A percentile compares a stretch with the other conserved stretches of the same genome.
phyloP scores from a whole-genome alignment of 257 asterid genomes.

The Plantago major region DNA sequence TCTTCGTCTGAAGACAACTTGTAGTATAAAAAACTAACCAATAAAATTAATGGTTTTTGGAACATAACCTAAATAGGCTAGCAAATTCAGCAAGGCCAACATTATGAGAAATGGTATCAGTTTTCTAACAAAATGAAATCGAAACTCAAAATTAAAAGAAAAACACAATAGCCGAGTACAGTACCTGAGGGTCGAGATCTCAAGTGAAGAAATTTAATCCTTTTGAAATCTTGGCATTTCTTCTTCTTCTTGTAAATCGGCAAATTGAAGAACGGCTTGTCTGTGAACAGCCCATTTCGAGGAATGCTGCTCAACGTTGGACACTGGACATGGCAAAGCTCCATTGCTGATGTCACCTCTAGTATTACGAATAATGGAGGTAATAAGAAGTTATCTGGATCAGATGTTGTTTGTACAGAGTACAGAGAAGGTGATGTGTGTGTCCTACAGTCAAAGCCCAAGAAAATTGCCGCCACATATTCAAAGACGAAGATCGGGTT shows the following conservation, averaged over 20 bases:
- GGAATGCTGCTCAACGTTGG: conserved; percentile 45
- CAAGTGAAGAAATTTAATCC: conserved; percentile 32
- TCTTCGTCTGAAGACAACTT: no score
- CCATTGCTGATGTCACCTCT: conserved; percentile 27
- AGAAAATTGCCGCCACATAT: conserved; percentile 36
- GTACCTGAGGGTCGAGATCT: conserved; percentile 59
- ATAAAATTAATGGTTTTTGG: not conserved
- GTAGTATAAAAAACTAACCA: no score
- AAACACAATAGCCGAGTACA: not conserved
- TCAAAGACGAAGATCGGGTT: not conserved
- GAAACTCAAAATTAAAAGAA: not conserved
- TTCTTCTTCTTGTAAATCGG: conserved; percentile 17
- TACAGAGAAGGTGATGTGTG: conserved; percentile 1
- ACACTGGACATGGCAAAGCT: conserved; percentile 45
- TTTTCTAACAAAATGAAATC: no score
- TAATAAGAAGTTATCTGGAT: not conserved
- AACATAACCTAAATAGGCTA: not conserved
- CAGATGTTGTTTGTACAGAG: not conserved
- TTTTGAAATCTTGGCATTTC: conserved; percentile 27
- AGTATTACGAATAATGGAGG: not conserved
- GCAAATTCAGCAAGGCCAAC: not conserved
- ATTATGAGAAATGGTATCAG: not conserved
- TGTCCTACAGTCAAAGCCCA: conserved; percentile 31
- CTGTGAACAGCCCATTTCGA: conserved; percentile 29
- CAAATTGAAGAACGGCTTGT: conserved; percentile 44